phyloP scores from a whole-genome alignment of 129 eudicot species.

The Flaveria linearis region DNA sequence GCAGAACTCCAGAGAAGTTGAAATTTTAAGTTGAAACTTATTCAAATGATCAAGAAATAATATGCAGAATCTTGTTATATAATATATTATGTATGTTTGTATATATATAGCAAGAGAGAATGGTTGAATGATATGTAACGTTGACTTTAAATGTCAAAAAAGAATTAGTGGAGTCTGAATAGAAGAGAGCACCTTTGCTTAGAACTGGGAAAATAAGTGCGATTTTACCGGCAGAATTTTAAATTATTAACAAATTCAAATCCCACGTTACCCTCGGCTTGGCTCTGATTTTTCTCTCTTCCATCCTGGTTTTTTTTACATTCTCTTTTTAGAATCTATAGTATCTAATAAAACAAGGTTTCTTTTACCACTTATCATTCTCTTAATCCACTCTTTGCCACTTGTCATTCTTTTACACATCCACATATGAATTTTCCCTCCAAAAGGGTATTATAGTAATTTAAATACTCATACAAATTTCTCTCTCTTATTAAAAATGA shows the following conservation, averaged over 20 bases:
- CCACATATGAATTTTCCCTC: too few relatives aligned
- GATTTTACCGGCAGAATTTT: constrained; percentile 32
- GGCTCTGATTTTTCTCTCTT: too few relatives aligned
- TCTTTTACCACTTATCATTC: too few relatives aligned
- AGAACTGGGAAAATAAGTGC: constrained; percentile 18
- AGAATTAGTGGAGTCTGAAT: constrained; percentile 30
- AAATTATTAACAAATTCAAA: background rate
- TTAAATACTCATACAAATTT: too few relatives aligned
- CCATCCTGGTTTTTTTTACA: background rate
- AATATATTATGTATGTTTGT: background rate
- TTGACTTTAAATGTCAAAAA: constrained; percentile 32
- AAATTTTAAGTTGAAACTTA: background rate
- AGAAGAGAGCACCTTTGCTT: constrained; percentile 37
- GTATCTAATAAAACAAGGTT: too few relatives aligned
- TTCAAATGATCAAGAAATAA: constrained; percentile 23
- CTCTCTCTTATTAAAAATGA: too few relatives aligned
- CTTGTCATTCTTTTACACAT: too few relatives aligned
- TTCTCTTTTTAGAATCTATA: too few relatives aligned
- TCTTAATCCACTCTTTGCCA: too few relatives aligned
- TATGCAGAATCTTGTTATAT: constrained; percentile 26
- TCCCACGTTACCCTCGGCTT: background rate
- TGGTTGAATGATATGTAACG: constrained; percentile 17
- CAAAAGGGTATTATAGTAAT: too few relatives aligned
- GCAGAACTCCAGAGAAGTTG: background rate
- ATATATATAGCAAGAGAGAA: constrained; percentile 20